These are phyloP conservation scores for Ceratocystis variospora DNA, from an alignment of 2,329 filamentous ascomycete species.

Conservation along the genomic window DNA sequence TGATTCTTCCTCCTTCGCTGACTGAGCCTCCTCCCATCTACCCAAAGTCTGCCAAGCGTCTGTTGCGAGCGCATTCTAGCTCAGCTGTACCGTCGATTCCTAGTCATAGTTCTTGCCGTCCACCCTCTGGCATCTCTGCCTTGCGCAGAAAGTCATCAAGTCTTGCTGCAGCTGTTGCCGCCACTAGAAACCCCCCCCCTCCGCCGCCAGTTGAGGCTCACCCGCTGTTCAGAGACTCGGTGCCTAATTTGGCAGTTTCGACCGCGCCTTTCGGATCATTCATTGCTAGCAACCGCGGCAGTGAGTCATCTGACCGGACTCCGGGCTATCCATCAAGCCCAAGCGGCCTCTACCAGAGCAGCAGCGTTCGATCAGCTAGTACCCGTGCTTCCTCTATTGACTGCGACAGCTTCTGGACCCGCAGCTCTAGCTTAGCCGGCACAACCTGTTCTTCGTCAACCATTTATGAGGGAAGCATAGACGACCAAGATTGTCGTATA, in stretches of 20 bases:
- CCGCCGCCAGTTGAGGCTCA: slow-evolving; percentile 15
- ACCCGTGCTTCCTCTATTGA: slow-evolving; percentile 7
- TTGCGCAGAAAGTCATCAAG: slow-evolving; percentile 8
- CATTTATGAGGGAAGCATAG: slow-evolving; percentile 12
- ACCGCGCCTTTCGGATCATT: background rate
- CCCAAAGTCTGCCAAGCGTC: background rate
- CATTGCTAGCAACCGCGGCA: background rate
- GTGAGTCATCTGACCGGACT: background rate
- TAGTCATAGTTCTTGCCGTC: background rate
- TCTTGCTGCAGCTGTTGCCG: slow-evolving; percentile 12
- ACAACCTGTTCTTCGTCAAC: slow-evolving; percentile 14
- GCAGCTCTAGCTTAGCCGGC: slow-evolving; percentile 8
- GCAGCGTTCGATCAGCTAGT: slow-evolving; percentile 13
- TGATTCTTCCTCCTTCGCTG: background rate
- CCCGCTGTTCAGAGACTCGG: slow-evolving; percentile 15
- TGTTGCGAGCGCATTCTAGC: slow-evolving; percentile 5
- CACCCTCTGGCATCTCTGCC: background rate
- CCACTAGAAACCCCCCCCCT: slow-evolving; percentile 7
- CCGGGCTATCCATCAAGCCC: background rate
- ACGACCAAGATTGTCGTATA: background rate
- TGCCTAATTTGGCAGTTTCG: background rate
- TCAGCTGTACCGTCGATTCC: background rate
- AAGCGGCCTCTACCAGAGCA: slow-evolving; percentile 6
- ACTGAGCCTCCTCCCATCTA: background rate
- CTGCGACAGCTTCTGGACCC: slow-evolving; percentile 8